These are phyloP conservation scores for Teunomyces atbi DNA, from an alignment of 805 yeast species.

Conservation along the genomic window DNA sequence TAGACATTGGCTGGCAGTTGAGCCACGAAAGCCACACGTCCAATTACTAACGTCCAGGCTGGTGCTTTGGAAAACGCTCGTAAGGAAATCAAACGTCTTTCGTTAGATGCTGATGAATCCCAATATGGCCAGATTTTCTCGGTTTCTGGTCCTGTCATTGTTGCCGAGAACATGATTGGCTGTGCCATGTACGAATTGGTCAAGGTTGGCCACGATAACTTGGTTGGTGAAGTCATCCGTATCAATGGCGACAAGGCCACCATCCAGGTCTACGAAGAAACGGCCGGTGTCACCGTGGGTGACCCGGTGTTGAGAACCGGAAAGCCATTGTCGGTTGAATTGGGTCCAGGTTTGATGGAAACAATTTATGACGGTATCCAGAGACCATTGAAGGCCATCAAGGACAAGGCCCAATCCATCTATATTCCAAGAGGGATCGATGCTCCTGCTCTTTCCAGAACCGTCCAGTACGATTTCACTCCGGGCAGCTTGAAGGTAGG, in stretches of 20 bases:
- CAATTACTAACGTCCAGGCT: constrained; percentile 53
- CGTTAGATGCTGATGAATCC: constrained; percentile 66
- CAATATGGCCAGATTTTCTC: constrained; percentile 88
- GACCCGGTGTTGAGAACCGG: constrained; percentile 99
- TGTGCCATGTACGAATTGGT: constrained; percentile 99
- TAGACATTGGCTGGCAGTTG: no score
- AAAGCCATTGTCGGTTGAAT: constrained; percentile 96
- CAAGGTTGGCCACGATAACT: constrained; percentile 93
- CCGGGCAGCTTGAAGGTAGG: constrained; percentile 83
- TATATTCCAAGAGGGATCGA: constrained; percentile 99
- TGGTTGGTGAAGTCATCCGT: constrained; percentile 98
- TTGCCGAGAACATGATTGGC: constrained; percentile 98
- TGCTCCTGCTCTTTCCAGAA: constrained; percentile 91
- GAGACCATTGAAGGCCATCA: constrained; percentile 94
- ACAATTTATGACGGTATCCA: constrained; percentile 99
- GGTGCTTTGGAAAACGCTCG: constrained; percentile 97
- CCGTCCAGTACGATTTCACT: constrained; percentile 76
- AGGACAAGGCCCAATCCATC: constrained; percentile 82
- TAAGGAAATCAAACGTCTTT: constrained; percentile 83
- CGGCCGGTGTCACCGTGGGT: constrained; percentile 98
- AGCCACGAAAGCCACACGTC: no score
- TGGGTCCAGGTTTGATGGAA: constrained; percentile 99
- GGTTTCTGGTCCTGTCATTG: constrained; percentile 96
- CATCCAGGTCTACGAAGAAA: constrained; percentile 98
- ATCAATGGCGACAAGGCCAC: constrained; percentile 96